These are phyloP conservation scores for Grosmannia serpens DNA, from an alignment of 2,329 filamentous ascomycete genomes.

Conservation along the genomic window DNA sequence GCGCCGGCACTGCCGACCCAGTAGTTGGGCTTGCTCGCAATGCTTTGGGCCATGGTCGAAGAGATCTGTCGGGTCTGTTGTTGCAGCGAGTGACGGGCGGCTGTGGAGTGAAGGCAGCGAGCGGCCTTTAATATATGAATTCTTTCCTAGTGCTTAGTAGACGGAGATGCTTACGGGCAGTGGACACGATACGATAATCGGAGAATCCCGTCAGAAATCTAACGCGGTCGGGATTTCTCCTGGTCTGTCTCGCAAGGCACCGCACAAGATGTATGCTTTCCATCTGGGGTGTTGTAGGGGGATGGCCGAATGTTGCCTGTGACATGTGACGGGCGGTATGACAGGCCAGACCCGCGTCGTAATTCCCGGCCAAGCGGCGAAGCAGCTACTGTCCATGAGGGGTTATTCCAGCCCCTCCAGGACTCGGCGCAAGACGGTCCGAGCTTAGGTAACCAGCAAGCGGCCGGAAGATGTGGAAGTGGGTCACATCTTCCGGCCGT, in stretches of 20 bases:
- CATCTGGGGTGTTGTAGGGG: background rate
- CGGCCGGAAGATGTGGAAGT: background rate
- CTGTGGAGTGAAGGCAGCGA: background rate
- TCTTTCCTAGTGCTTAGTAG: background rate
- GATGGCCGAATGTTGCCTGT: background rate
- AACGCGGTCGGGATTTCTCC: background rate
- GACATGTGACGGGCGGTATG: background rate
- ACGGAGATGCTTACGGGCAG: background rate
- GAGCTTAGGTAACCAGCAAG: background rate
- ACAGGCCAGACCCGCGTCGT: background rate
- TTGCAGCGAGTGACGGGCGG: background rate
- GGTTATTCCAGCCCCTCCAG: background rate
- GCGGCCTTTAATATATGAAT: background rate
- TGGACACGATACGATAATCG: background rate
- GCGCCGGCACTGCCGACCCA: slow-evolving; percentile 22
- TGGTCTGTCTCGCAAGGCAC: background rate
- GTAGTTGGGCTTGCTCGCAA: slow-evolving; percentile 6
- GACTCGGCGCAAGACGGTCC: background rate
- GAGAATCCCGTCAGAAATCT: background rate
- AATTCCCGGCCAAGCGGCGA: background rate
- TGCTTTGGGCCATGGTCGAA: background rate
- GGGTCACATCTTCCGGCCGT: no score
- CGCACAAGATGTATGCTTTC: background rate
- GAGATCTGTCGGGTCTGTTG: background rate
- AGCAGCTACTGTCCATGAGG: background rate